phyloP scores from a whole-genome alignment of 1,284 basidiomycete genomes.

The Ustilago sp. region DNA sequence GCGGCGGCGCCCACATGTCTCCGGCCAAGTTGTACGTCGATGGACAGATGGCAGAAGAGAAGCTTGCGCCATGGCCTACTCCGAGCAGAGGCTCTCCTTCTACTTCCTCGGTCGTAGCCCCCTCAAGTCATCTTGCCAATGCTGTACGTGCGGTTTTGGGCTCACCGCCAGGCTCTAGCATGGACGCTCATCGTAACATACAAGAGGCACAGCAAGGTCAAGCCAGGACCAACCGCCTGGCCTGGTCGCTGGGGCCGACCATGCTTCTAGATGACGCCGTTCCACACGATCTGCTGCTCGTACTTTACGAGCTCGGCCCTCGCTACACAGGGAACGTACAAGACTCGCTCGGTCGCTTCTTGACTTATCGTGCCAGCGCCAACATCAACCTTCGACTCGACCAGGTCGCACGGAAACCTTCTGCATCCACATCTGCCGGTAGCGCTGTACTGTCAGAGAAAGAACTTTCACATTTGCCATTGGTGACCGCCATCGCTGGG shows the following conservation, averaged over 20 bases:
- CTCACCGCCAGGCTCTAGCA: slow-evolving; percentile 35
- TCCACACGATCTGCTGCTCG: slow-evolving; percentile 53
- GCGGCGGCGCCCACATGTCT: slow-evolving; percentile 42
- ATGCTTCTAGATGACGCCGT: slow-evolving; percentile 56
- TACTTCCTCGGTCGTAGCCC: background rate
- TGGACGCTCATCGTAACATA: background rate
- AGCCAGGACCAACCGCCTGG: slow-evolving; percentile 29
- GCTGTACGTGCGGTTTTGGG: slow-evolving; percentile 53
- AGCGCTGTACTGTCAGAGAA: slow-evolving; percentile 34
- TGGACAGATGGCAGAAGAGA: slow-evolving; percentile 55
- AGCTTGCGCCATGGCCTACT: slow-evolving; percentile 47
- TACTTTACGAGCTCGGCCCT: slow-evolving; percentile 55
- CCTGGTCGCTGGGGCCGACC: slow-evolving; percentile 60
- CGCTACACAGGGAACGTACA: slow-evolving; percentile 61
- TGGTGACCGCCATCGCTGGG: slow-evolving; percentile 55
- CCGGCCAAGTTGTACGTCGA: slow-evolving; percentile 57
- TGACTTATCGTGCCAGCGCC: slow-evolving; percentile 59
- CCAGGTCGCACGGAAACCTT: slow-evolving; percentile 31
- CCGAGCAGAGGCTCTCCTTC: slow-evolving; percentile 14
- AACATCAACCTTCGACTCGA: slow-evolving; percentile 60
- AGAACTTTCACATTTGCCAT: slow-evolving; percentile 44
- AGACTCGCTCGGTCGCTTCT: slow-evolving; percentile 60
- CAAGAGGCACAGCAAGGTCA: background rate
- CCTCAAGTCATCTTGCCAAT: slow-evolving; percentile 8
- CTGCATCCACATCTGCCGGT: slow-evolving; percentile 6